Percentiles rank a stretch among this genome's conserved stretches.
Conservation (phyloP, 768 basidiomycete genomes). For the Suillus placidus region DNA sequence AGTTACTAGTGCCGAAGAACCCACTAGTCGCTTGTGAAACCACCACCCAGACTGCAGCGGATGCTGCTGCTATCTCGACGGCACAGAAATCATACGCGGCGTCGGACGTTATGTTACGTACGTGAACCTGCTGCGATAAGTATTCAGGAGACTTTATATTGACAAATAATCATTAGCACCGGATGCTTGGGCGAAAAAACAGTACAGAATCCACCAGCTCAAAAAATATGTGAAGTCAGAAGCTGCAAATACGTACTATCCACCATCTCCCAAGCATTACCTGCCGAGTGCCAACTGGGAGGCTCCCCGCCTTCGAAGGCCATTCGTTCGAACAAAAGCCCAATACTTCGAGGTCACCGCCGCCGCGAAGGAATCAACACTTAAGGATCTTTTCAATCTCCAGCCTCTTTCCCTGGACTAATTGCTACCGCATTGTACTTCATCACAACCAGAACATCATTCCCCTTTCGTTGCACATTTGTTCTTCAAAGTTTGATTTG, state of each 20-base stretch:
- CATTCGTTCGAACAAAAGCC: slow-evolving; percentile 18
- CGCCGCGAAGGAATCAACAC: slow-evolving; percentile 25
- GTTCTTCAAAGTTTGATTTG: no score
- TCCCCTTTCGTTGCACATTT: not conserved
- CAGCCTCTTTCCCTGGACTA: not conserved
- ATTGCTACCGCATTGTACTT: not conserved
- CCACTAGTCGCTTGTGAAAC: not conserved
- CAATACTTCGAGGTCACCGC: slow-evolving; percentile 40
- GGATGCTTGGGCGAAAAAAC: slow-evolving; percentile 35
- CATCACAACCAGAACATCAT: not conserved
- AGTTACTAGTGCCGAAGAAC: slow-evolving; percentile 26
- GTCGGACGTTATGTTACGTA: slow-evolving; percentile 40
- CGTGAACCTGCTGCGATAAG: slow-evolving; percentile 19
- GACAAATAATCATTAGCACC: slow-evolving; percentile 36
- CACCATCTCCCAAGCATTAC: slow-evolving; percentile 11
- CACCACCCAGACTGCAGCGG: not conserved
- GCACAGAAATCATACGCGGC: slow-evolving; percentile 1
- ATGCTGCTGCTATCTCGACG: slow-evolving; percentile 20
- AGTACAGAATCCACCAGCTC: not conserved
- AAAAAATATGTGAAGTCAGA: not conserved
- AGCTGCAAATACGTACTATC: not conserved
- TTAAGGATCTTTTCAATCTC: not conserved
- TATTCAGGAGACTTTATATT: not conserved
- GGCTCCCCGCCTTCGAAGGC: slow-evolving; percentile 12
- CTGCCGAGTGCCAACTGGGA: slow-evolving; percentile 4